These are phyloP conservation scores for Metschnikowia colocasiae DNA, from an alignment of 805 yeast genomes.

Conservation along the genomic window DNA sequence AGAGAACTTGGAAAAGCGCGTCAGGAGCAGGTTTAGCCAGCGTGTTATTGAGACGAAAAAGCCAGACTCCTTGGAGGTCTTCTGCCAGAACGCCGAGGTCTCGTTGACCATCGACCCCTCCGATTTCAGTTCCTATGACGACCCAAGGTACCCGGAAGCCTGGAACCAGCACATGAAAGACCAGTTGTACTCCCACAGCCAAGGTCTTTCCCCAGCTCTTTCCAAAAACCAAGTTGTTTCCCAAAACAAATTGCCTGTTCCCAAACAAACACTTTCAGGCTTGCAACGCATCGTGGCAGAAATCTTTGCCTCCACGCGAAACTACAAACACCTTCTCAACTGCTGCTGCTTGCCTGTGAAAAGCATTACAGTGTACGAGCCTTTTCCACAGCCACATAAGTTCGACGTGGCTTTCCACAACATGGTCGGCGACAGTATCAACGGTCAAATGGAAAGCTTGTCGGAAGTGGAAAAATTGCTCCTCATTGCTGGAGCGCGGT, in stretches of 20 bases:
- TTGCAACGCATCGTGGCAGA: conserved; percentile 17
- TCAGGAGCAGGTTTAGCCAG: conserved; percentile 84
- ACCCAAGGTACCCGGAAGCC: conserved; percentile 22
- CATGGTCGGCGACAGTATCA: neutral
- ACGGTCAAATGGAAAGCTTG: conserved; percentile 22
- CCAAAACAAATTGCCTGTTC: neutral
- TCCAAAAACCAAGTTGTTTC: no score
- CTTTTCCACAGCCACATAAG: conserved; percentile 26
- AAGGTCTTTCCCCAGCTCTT: no score
- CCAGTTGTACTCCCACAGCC: conserved; percentile 8
- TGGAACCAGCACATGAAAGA: conserved; percentile 46
- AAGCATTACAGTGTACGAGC: conserved; percentile 20
- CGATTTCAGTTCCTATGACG: conserved; percentile 17
- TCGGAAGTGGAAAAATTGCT: conserved; percentile 72
- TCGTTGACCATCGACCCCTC: conserved; percentile 29
- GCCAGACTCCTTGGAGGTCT: conserved; percentile 45
- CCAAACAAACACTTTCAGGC: conserved; percentile 4
- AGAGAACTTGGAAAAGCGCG: conserved; percentile 86
- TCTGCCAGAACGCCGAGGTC: conserved; percentile 45
- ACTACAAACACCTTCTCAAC: conserved; percentile 48
- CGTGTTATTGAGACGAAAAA: conserved; percentile 60
- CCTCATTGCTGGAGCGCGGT: conserved; percentile 72
- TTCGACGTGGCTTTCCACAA: conserved; percentile 23
- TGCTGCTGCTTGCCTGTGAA: conserved; percentile 41
- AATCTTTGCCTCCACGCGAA: conserved; percentile 58